Percentiles rank a stretch among this genome's conserved stretches.
These are phyloP conservation scores for Przewalskia tangutica DNA, from an alignment of 257 asterid genomes.

Conservation along the genomic window DNA sequence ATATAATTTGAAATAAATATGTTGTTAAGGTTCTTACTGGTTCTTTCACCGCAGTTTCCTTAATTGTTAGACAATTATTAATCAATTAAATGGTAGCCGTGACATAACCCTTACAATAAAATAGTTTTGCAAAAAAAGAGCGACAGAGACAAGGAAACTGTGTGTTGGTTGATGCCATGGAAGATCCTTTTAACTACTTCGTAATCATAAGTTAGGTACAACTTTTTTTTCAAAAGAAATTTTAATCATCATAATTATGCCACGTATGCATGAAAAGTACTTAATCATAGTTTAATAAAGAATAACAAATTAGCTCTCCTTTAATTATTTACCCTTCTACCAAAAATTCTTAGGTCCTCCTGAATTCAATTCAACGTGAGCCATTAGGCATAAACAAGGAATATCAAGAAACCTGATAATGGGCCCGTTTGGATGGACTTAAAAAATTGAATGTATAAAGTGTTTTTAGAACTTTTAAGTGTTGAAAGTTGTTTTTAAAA, in stretches of 20 bases:
- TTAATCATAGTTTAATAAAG: not conserved
- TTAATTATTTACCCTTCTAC: not conserved
- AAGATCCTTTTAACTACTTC: not conserved
- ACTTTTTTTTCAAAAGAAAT: not conserved
- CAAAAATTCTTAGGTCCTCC: not conserved
- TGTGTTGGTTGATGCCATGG: constrained; percentile 1
- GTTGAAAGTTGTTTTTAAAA: no score
- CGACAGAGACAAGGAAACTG: not conserved
- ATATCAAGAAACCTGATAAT: not conserved
- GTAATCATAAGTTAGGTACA: constrained; percentile 4
- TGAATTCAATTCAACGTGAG: not conserved
- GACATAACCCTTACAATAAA: not conserved
- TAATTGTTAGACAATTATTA: not conserved
- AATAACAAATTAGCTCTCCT: not conserved
- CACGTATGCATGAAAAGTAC: not conserved
- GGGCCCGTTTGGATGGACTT: no score
- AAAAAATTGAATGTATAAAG: no score
- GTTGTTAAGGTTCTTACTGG: not conserved
- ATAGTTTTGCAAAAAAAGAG: not conserved
- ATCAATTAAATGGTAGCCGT: not conserved
- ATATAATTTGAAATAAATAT: not conserved
- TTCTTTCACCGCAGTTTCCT: not conserved
- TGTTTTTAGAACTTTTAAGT: no score
- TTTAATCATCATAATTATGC: not conserved
- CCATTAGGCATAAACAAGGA: not conserved